Evolutionary conservation across 306 rosid genomes (phyloP).

Genomic region (Herpetospermum pedunculosum): DNA sequence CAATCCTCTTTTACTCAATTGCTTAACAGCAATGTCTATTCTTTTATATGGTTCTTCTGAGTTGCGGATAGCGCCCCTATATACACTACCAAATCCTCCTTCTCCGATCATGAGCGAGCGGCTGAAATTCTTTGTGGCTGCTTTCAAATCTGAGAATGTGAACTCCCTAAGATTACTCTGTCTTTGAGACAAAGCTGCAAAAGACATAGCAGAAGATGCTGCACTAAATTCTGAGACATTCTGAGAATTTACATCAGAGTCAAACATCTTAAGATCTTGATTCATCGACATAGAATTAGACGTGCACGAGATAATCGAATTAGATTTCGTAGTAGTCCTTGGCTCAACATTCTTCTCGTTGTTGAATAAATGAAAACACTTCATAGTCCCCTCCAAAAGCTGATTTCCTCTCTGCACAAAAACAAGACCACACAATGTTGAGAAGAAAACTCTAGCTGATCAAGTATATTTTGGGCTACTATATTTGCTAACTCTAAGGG

Average conservation of each 20-base stretch:
- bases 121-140: slow-evolving; percentile 46
- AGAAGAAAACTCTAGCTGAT: not conserved
- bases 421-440: not conserved
- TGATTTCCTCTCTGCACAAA: slow-evolving; percentile 17
- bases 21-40: slow-evolving; percentile 47
- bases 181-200: slow-evolving; percentile 39
- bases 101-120: slow-evolving; percentile 50
- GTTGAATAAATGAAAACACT: slow-evolving; percentile 28
- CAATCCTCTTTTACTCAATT: slow-evolving; percentile 49
- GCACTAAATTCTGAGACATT: slow-evolving; percentile 37
- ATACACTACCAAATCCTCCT: slow-evolving; percentile 55
- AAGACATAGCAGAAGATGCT: slow-evolving; percentile 31
- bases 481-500: not conserved
- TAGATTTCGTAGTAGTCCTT: slow-evolving; percentile 19
- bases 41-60: slow-evolving; percentile 25
- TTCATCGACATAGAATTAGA: slow-evolving; percentile 28
- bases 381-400: slow-evolving; percentile 24
- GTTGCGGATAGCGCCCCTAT: slow-evolving; percentile 27
- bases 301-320: slow-evolving; percentile 21
- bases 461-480: not conserved
- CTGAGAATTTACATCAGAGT: slow-evolving; percentile 35
- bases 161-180: slow-evolving; percentile 39
- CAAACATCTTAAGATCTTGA: slow-evolving; percentile 26
- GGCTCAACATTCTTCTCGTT: slow-evolving; percentile 20
- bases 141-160: slow-evolving; percentile 41